phyloP scores from a whole-genome alignment of 139 green algal genomes.

The Coelastrella sp. region DNA sequence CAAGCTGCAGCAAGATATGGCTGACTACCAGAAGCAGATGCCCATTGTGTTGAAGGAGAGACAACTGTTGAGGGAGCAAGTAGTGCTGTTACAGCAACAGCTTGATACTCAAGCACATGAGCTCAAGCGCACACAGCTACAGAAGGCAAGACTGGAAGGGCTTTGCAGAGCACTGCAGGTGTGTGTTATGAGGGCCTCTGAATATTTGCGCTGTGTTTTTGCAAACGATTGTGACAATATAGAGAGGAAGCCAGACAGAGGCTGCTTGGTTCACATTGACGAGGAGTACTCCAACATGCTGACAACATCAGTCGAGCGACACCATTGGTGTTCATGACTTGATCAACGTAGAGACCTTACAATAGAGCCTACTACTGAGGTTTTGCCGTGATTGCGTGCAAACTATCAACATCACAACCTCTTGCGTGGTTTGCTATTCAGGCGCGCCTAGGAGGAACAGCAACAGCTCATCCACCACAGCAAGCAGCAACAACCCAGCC shows the following conservation, averaged over 20 bases:
- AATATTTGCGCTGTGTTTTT: not conserved
- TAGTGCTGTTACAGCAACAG: not conserved
- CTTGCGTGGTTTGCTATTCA: no score
- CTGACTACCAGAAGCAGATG: not conserved
- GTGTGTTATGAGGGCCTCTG: not conserved
- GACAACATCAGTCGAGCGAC: no score
- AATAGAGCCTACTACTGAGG: no score
- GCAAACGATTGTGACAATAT: no score
- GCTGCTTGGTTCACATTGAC: no score
- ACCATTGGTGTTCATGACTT: no score
- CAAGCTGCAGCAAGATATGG: constrained; percentile 19
- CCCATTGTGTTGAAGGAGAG: not conserved
- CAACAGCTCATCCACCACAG: no score
- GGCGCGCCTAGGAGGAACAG: not conserved
- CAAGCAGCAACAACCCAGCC: not conserved
- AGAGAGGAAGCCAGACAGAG: no score
- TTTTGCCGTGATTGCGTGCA: no score
- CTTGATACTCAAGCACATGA: not conserved
- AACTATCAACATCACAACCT: no score
- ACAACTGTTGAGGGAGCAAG: not conserved
- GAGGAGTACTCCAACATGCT: no score
- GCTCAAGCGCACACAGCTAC: constrained; percentile 8
- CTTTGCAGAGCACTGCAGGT: constrained; percentile 37
- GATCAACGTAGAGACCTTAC: no score
- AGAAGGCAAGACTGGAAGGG: constrained; percentile 31